Base-by-base conservation (phyloP, 129 eudicot species). In the Oenanthe sinensis region DNA sequence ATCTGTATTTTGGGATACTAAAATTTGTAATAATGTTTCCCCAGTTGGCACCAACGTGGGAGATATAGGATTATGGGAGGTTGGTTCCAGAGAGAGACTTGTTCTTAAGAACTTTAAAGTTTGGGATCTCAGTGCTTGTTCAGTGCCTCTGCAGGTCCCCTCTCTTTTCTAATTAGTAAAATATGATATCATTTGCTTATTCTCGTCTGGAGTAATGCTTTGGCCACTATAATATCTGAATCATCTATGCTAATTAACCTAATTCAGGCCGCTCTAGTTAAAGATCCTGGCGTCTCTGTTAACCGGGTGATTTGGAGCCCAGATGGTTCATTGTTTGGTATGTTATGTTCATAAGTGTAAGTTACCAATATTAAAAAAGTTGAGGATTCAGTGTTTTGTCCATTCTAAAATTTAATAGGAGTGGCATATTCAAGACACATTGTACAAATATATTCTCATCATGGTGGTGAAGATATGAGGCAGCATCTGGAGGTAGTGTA, bases 1-100 rank as follows among this genome's bases (percentile, higher is more conserved):
- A 8, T 22, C 55, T 62, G 26, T 20, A 28, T 78, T 17, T 43
- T 79, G 55, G 58, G 60, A 71, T 84, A 28, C 40, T 49, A 22
- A 7, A 49, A 77, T 75, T 49, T 40, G 39, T 70, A 14, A 43
- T 72, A 48, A 19, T 79, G 78, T 30, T 82, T 71, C 58, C 24
- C 44, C 84, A 92, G 98, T 93, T 82, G 98, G 98, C 50, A 93
- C 98, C 46, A 87, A 90, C 75, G 90, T 90, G 77, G 98, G 98
- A 39, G 98, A 93, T 74, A 73, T 89, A 30, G 89, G 89, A 71
- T 46, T 93, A 52, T 93, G 96, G 96, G 98, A 93, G 83, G 85
- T 93, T 71, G 92, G 93, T 79, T 88, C 92, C 36, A 82, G 93
- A 43, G 90, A 89, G 80, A 87, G 83, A 75, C 68, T 93, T 68